Evolutionary conservation across 1,139 yeast species (phyloP).

Genomic region (Taphrina communis): DNA sequence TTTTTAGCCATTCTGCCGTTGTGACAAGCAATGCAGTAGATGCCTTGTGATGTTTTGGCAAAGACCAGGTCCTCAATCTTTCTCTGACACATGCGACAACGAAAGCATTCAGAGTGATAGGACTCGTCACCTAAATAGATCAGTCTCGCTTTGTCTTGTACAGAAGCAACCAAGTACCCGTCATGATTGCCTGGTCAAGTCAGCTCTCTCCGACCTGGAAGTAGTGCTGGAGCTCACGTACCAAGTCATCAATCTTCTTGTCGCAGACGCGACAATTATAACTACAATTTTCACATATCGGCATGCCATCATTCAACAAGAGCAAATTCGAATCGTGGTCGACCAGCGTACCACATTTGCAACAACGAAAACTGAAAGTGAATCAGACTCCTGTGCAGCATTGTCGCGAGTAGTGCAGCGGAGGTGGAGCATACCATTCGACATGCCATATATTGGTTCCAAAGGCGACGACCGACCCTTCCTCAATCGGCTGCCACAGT

Average conservation of each 20-base stretch:
- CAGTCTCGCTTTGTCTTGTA: background rate
- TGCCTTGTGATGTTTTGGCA: conserved; percentile 91
- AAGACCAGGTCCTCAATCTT: conserved; percentile 88
- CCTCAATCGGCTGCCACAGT: conserved; percentile 38
- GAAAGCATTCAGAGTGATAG: conserved; percentile 88
- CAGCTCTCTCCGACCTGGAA: background rate
- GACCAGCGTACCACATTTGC: conserved; percentile 74
- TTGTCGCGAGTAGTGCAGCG: background rate
- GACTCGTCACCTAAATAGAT: conserved; percentile 72
- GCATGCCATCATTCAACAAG: conserved; percentile 88
- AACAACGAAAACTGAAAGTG: conserved; percentile 67
- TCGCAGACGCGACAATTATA: conserved; percentile 87
- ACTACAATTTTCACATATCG: conserved; percentile 89
- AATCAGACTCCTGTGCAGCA: background rate
- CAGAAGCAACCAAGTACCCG: conserved; percentile 50
- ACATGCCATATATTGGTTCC: conserved; percentile 71
- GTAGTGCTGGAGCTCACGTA: background rate
- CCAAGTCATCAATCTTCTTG: conserved; percentile 84
- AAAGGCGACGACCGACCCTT: conserved; percentile 44
- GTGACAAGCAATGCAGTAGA: conserved; percentile 93
- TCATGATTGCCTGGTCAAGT: conserved; percentile 68
- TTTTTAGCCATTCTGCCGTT: conserved; percentile 75
- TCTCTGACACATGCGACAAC: conserved; percentile 85
- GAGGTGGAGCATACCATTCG: conserved; percentile 57
- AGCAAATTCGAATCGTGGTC: conserved; percentile 89